These are phyloP conservation scores for Sporothrix dimorphospora DNA, from an alignment of 2,329 filamentous ascomycete genomes.

Conservation along the genomic window DNA sequence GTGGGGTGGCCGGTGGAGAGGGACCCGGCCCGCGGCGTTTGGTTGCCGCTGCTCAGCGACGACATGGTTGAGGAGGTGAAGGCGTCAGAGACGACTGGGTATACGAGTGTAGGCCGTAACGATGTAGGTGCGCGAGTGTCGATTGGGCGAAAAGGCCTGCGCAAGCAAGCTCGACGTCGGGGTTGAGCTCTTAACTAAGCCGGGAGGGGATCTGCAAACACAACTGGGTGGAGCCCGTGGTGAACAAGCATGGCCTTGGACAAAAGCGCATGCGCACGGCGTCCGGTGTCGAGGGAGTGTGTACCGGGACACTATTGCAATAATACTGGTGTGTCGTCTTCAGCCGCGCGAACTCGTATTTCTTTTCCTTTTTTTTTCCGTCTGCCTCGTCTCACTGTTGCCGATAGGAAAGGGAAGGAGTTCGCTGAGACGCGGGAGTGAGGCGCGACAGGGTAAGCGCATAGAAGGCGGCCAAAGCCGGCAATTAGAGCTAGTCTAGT, in stretches of 20 bases:
- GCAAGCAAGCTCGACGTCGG: background rate
- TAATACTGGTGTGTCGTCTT: background rate
- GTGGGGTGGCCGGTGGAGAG: constrained; percentile 22
- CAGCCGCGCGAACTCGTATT: background rate
- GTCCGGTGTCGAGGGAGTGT: background rate
- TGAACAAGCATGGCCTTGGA: background rate
- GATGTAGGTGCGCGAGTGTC: background rate
- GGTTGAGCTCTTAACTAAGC: background rate
- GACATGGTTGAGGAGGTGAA: constrained; percentile 3
- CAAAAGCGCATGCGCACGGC: constrained; percentile 6
- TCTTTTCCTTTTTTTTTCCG: background rate
- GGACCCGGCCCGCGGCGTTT: constrained; percentile 24
- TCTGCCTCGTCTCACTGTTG: constrained; percentile 12
- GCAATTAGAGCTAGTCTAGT: background rate
- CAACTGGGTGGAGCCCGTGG: background rate
- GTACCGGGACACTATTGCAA: background rate
- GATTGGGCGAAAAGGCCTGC: background rate
- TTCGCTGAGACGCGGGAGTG: background rate
- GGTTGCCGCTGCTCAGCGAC: constrained; percentile 16
- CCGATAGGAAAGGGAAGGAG: constrained; percentile 8
- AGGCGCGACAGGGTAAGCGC: constrained; percentile 8
- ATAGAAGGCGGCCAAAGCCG: background rate
- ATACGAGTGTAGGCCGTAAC: background rate
- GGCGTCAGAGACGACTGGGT: background rate
- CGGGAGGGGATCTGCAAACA: background rate